These are phyloP conservation scores for Zarea fungicola DNA, from an alignment of 2,329 filamentous ascomycete species.

Conservation along the genomic window DNA sequence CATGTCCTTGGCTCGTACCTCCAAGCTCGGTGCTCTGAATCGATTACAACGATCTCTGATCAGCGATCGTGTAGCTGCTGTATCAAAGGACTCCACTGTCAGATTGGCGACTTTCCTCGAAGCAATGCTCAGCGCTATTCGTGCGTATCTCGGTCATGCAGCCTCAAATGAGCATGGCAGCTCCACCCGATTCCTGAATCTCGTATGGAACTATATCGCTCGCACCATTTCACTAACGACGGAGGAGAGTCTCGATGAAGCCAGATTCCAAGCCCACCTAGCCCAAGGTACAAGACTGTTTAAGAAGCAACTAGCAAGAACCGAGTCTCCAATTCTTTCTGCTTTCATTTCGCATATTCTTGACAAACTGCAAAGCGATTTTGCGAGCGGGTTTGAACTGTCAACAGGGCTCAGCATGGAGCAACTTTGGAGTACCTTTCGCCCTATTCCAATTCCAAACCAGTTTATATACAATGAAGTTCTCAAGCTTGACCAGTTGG, in stretches of 20 bases:
- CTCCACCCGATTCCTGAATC: slow-evolving; percentile 28
- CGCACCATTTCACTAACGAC: slow-evolving; percentile 46
- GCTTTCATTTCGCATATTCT: slow-evolving; percentile 37
- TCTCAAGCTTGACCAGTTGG: slow-evolving; percentile 49
- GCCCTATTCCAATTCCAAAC: slow-evolving; percentile 54
- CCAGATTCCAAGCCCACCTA: slow-evolving; percentile 59
- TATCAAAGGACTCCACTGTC: slow-evolving; percentile 57
- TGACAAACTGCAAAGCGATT: slow-evolving; percentile 46
- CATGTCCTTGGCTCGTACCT: slow-evolving; percentile 35
- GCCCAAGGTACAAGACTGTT: slow-evolving; percentile 43
- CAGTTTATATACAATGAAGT: slow-evolving; percentile 40
- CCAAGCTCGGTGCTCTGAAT: slow-evolving; percentile 50
- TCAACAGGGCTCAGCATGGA: slow-evolving; percentile 78
- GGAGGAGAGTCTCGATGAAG: slow-evolving; percentile 50
- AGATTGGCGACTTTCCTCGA: slow-evolving; percentile 47
- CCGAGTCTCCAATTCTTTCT: slow-evolving; percentile 21
- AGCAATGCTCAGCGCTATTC: slow-evolving; percentile 36
- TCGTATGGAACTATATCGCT: slow-evolving; percentile 49
- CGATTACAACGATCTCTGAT: slow-evolving; percentile 57
- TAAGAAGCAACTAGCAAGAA: slow-evolving; percentile 24
- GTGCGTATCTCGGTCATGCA: slow-evolving; percentile 35
- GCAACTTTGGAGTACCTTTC: slow-evolving; percentile 65
- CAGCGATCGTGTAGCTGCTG: slow-evolving; percentile 47
- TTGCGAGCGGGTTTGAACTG: slow-evolving; percentile 66
- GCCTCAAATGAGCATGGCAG: slow-evolving; percentile 18